These are phyloP conservation scores for Capsicum chinense DNA, from an alignment of 257 asterid species.

Conservation along the genomic window DNA sequence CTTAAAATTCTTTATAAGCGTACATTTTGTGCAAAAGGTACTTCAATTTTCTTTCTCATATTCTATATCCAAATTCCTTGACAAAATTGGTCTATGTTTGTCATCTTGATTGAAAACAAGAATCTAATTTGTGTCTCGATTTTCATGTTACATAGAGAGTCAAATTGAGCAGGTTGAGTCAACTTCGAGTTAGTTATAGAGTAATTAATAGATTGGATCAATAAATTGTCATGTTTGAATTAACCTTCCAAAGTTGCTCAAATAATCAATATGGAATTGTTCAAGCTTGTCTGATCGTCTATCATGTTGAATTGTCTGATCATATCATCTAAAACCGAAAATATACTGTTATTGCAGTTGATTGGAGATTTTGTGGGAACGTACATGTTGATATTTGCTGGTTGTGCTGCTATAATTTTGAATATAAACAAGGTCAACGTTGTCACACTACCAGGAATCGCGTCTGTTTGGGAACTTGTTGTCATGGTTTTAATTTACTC, in stretches of 20 bases:
- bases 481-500: too few species aligned
- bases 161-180: neutral
- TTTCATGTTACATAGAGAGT: neutral
- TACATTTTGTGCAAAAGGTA: conserved; percentile 17
- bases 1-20: neutral
- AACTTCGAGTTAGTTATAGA: neutral
- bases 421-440: conserved; percentile 31
- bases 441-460: neutral
- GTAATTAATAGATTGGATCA: neutral
- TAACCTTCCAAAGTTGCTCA: neutral
- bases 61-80: neutral
- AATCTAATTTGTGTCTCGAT: neutral
- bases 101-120: neutral
- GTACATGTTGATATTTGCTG: conserved; percentile 42
- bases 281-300: neutral
- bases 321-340: neutral
- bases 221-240: neutral
- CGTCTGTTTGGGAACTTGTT: too few species aligned
- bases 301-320: neutral
- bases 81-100: neutral
- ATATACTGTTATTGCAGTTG: conserved; percentile 25
- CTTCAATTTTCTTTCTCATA: neutral
- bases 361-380: conserved; percentile 44
- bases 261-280: neutral
- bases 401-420: conserved; percentile 39